Percentiles rank a stretch among this genome's conserved stretches.
Evolutionary conservation across 768 basidiomycete species (phyloP).

Genomic region (Tulasnella sp.): DNA sequence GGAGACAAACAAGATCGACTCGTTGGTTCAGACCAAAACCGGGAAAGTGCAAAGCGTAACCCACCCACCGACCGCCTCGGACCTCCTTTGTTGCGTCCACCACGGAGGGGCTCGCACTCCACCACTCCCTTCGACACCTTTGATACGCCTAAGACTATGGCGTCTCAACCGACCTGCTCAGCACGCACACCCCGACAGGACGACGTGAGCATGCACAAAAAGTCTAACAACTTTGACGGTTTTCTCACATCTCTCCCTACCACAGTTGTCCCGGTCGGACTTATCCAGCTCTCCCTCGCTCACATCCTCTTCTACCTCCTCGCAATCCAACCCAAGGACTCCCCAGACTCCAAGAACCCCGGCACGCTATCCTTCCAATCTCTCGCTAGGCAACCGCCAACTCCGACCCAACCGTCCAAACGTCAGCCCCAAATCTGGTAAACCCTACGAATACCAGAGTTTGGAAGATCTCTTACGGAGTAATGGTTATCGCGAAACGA

Average conservation of each 20-base stretch:
- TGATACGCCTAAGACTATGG: too few relatives aligned
- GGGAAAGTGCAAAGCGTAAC: too few relatives aligned
- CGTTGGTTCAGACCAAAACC: too few relatives aligned
- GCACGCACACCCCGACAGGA: too few relatives aligned
- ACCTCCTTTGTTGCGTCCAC: too few relatives aligned
- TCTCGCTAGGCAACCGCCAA: neutral
- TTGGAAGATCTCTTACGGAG: slow-evolving; percentile 76
- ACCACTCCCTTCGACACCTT: too few relatives aligned
- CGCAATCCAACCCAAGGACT: neutral
- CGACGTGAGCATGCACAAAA: too few relatives aligned
- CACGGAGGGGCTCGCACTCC: too few relatives aligned
- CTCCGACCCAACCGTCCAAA: slow-evolving; percentile 2
- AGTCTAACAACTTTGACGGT: too few relatives aligned
- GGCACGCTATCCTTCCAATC: neutral
- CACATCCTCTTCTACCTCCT: neutral
- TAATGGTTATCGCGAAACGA: slow-evolving; percentile 86
- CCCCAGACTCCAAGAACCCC: neutral
- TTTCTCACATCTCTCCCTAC: neutral
- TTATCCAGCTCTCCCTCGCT: neutral
- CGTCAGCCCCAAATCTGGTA: slow-evolving; percentile 32
- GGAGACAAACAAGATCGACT: too few relatives aligned
- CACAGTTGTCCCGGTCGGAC: neutral
- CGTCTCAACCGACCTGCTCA: too few relatives aligned
- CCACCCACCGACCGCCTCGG: too few relatives aligned
- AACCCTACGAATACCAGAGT: slow-evolving; percentile 66